Evolutionary conservation across 1,284 basidiomycete species (phyloP), one percentile per base, ranked within the genome.

Genomic region (Marasmius tenuissimus): DNA sequence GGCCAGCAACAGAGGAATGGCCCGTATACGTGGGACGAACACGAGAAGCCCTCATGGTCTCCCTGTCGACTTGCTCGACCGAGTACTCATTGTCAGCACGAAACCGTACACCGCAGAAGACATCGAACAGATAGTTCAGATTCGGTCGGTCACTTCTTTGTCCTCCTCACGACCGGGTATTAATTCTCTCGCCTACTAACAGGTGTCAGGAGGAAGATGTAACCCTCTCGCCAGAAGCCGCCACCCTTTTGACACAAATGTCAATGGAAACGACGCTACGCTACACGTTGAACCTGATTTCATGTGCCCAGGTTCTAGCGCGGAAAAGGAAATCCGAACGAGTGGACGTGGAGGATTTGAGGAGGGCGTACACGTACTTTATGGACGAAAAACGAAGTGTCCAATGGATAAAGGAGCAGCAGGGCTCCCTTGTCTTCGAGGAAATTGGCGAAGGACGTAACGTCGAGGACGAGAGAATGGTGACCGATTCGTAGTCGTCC

Each of bases 181-280:
- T 35, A 42, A 57, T 3, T 61, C 38, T 52, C 47, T 20, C 16
- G 56, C 57, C 40, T 42, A 56, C 35, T 42, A 48, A 47, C 69
- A 94, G 94, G 64, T 96, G 93, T 66, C 89, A 96, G 75, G 97
- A 99, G 75, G 97, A 99, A 76, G 97, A 99, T 69, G 96, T 98
- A 10, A 86, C 85, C n/a, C 81, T 98, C 27, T 83, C 88, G 3
- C 71, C 84, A 1, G 90, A 91, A 39, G 95, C 96, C 0, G 75
- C 90, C 37, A 81, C 84, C 42, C 89, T 96, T 18, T 81, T 98
- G 34, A 92, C 93, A 1, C 85, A 87, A 4, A 96, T 98, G 87
- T 93, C 94, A 0, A 78, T 81, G 63, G 87, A 94, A 69, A 96
- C 96, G 3, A 94, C 93, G 0, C 79, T 96, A 48, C 88, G 96